phyloP scores from a whole-genome alignment of 352 stramenopile species.

The Phytopythium mirpurense region DNA sequence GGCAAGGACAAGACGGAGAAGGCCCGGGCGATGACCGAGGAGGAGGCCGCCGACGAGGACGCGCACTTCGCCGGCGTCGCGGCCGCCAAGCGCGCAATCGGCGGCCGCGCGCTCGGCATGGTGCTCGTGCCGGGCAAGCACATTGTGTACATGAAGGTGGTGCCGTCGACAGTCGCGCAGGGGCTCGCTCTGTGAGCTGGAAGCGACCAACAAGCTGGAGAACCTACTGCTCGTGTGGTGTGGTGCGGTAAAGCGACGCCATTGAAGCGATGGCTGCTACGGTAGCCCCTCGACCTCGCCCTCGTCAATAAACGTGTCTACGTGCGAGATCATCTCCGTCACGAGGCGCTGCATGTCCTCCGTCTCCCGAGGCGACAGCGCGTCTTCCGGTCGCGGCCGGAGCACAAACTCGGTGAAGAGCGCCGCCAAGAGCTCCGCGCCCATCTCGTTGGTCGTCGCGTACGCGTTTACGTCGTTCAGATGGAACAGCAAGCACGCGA shows the following conservation, averaged over 20 bases:
- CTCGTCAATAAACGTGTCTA: slow-evolving; percentile 73
- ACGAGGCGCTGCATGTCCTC: slow-evolving; percentile 30
- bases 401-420: slow-evolving; percentile 58
- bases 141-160: slow-evolving; percentile 71
- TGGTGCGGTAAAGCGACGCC: too few species aligned
- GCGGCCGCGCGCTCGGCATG: slow-evolving; percentile 58
- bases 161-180: neutral
- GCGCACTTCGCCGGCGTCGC: slow-evolving; percentile 19
- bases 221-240: too few species aligned
- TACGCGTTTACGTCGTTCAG: slow-evolving; percentile 81
- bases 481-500: slow-evolving; percentile 75
- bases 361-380: slow-evolving; percentile 9
- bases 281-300: slow-evolving; percentile 25
- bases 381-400: slow-evolving; percentile 17
- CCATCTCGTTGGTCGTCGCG: slow-evolving; percentile 68
- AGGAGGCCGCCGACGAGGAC: slow-evolving; percentile 32
- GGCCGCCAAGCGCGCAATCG: slow-evolving; percentile 12
- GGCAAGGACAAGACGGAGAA: slow-evolving; percentile 21
- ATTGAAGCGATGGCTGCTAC: neutral
- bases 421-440: slow-evolving; percentile 40
- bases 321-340: slow-evolving; percentile 66
- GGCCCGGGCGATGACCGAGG: slow-evolving; percentile 9
- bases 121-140: slow-evolving; percentile 74
- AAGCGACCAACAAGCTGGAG: too few species aligned
- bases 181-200: neutral